Evolutionary conservation across 1,139 yeast genomes (phyloP).

Genomic region (Candida sp.): DNA sequence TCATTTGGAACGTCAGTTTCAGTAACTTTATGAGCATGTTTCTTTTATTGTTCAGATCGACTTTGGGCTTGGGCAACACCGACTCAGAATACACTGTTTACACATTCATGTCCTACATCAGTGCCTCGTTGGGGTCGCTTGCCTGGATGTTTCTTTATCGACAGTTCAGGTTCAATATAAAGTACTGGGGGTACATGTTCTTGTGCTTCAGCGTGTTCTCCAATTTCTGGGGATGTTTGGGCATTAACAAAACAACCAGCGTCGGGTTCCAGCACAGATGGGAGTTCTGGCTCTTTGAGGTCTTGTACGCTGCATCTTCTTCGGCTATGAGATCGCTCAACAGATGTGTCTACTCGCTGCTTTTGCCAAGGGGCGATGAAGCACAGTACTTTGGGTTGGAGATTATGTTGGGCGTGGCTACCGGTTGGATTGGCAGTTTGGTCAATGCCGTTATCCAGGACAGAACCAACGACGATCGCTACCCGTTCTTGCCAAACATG

Average conservation of each 20-base stretch:
- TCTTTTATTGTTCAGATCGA: slow-evolving; percentile 42
- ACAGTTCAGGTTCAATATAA: slow-evolving; percentile 24
- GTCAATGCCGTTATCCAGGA: slow-evolving; percentile 48
- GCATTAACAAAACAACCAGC: slow-evolving; percentile 26
- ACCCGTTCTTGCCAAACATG: slow-evolving; percentile 44
- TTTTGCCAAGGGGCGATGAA: slow-evolving; percentile 47
- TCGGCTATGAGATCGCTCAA: slow-evolving; percentile 43
- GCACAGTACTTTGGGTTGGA: slow-evolving; percentile 52
- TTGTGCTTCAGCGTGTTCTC: slow-evolving; percentile 33
- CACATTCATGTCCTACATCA: slow-evolving; percentile 39
- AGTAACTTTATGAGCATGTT: slow-evolving; percentile 42
- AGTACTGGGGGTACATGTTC: slow-evolving; percentile 40
- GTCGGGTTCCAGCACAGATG: slow-evolving; percentile 47
- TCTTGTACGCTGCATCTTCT: slow-evolving; percentile 37
- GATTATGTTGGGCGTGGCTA: slow-evolving; percentile 45
- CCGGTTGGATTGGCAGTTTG: slow-evolving; percentile 49
- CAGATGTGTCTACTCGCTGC: slow-evolving; percentile 40
- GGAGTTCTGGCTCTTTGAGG: slow-evolving; percentile 51
- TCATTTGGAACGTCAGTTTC: slow-evolving; percentile 46
- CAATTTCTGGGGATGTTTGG: slow-evolving; percentile 49
- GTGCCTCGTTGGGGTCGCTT: slow-evolving; percentile 40
- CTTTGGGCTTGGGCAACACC: slow-evolving; percentile 43
- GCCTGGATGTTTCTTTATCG: slow-evolving; percentile 44
- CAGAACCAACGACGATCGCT: slow-evolving; percentile 39
- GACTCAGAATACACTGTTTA: slow-evolving; percentile 47